Base-by-base conservation (phyloP, 345 rosid genomes). In the Gossypium raimondii region DNA sequence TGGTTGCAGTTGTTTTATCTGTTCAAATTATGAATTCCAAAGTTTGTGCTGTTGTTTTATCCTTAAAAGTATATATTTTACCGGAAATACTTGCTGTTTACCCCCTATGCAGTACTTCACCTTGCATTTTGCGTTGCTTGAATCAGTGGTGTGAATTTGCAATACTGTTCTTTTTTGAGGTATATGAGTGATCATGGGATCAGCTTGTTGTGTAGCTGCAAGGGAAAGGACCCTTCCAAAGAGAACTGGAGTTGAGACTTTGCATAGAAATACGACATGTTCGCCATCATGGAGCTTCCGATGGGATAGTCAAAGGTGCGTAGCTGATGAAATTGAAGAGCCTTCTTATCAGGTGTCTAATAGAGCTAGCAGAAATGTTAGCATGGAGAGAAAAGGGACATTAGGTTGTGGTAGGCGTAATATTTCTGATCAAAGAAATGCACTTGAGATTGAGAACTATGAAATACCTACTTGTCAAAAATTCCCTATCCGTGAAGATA, bases 261-360 rank as follows among this genome's bases (percentile, higher is more conserved):
- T 81, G 65, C 84, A 80, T 78, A 70, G 94, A 60, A 89, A 83
- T 78, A 70, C 75, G 12, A 64, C 87, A 4, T 86, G 93, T 70
- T 95, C 99, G 2, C 99, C 98, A 8, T 85, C 97, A n/a, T 90
- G 93, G 99, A 93, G 93, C 81, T 91, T 95, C 71, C 90, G 79
- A 11, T 84, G 98, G 89, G 99, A 95, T 56, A 89, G 92, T 61
- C 83, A 88, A 83, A 87, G 97, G 78, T 87, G 98, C 5, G 92
- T 93, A 6, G 94, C 98, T 50, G 99, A 89, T 81, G 98, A 95
- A 81, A 78, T 83, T 73, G 97, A 91, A 27, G 91, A 82, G 75
- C 82, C 90, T 16, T 82, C 90, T 18, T 85, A 73, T 82, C 87
- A 86, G 59, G 77, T 83, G 68, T 78, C 89, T 1, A 74, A 65